A percentile compares a stretch with the other conserved stretches of the same genome.
These are phyloP conservation scores for Solanum chaucha DNA, from an alignment of 257 asterid species.

Conservation along the genomic window DNA sequence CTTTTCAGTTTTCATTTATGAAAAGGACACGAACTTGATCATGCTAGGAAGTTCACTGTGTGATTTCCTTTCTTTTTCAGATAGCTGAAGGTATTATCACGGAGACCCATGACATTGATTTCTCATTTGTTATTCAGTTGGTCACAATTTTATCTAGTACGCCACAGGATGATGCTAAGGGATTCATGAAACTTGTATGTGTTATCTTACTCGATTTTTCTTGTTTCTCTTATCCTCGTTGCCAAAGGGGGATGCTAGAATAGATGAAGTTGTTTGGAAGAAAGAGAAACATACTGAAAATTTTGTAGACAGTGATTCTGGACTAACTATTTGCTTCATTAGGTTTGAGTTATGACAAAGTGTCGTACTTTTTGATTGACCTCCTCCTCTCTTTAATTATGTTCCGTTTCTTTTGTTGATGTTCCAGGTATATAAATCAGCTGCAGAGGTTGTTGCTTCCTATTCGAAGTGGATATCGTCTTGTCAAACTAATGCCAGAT, in stretches of 20 bases:
- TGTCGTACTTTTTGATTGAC: background rate
- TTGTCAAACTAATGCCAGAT: conserved; percentile 43
- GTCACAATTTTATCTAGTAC: conserved; percentile 56
- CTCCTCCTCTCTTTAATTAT: background rate
- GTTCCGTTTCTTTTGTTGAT: conserved; percentile 6
- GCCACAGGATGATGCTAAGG: conserved; percentile 43
- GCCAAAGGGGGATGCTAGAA: background rate
- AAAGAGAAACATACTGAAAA: background rate
- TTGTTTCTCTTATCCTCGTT: background rate
- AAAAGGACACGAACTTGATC: background rate
- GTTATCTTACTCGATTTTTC: conserved; percentile 7
- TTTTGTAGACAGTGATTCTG: background rate
- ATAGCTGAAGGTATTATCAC: conserved; percentile 67
- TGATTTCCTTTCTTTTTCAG: conserved; percentile 30
- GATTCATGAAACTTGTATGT: conserved; percentile 69
- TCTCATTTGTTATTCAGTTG: conserved; percentile 45
- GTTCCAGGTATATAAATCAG: conserved; percentile 67
- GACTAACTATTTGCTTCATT: background rate
- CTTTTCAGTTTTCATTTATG: background rate
- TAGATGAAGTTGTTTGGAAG: background rate
- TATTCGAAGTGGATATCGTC: conserved; percentile 69
- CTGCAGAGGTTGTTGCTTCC: conserved; percentile 74
- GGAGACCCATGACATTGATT: conserved; percentile 55
- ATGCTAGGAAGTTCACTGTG: background rate
- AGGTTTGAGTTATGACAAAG: background rate